Evolutionary conservation across 2,329 filamentous ascomycete genomes (phyloP).

Genomic region (Cladobotryum mycophilum): DNA sequence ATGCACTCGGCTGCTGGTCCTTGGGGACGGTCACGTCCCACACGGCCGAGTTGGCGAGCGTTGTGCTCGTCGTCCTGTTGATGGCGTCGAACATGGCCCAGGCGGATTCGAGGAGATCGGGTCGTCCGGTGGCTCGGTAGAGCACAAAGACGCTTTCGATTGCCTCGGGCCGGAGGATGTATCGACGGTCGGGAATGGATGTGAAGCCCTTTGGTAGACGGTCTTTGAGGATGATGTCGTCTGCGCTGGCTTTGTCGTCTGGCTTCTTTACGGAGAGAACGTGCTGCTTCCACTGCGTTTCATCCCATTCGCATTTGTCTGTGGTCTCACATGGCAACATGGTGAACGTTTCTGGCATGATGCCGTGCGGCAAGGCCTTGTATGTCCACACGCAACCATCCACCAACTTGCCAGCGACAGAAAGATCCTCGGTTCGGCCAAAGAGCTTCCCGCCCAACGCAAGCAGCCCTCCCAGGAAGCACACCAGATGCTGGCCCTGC

Average conservation of each 20-base stretch:
- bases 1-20: constrained; percentile 27
- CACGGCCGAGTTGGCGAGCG: constrained; percentile 44
- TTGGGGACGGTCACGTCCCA: constrained; percentile 27
- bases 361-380: constrained; percentile 41
- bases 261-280: constrained; percentile 14
- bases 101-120: constrained; percentile 41
- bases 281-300: constrained; percentile 29
- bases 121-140: constrained; percentile 44
- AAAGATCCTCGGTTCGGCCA: constrained; percentile 37
- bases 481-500: constrained; percentile 50
- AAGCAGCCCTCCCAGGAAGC: constrained; percentile 61
- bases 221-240: constrained; percentile 22
- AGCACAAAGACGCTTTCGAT: constrained; percentile 49
- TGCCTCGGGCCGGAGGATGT: constrained; percentile 48
- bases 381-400: constrained; percentile 54
- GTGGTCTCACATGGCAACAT: constrained; percentile 33
- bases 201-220: constrained; percentile 55
- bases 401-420: constrained; percentile 41
- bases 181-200: constrained; percentile 44
- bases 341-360: constrained; percentile 49
- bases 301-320: constrained; percentile 28
- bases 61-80: constrained; percentile 39
- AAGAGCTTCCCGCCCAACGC: constrained; percentile 56
- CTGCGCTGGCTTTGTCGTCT: constrained; percentile 14
- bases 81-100: constrained; percentile 50